These are phyloP conservation scores for Globisporangium iwayamae DNA, from an alignment of 352 stramenopile genomes.

Conservation along the genomic window DNA sequence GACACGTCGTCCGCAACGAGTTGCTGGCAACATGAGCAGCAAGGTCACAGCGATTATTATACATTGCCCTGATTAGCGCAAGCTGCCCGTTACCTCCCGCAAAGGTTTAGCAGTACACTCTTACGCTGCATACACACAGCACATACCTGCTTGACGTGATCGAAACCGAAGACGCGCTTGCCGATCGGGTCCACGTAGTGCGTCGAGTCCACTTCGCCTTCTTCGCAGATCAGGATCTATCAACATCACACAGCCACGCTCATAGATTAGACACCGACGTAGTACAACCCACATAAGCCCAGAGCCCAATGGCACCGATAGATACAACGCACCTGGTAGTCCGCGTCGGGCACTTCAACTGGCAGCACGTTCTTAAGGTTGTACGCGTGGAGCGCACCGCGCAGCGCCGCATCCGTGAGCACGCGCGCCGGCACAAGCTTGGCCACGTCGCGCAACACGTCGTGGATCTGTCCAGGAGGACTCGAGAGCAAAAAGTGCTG, in stretches of 20 bases:
- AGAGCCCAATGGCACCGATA: background rate
- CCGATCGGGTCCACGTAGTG: slow-evolving; percentile 85
- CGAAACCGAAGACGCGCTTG: slow-evolving; percentile 75
- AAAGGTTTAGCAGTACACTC: background rate
- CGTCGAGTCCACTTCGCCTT: slow-evolving; percentile 71
- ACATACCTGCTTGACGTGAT: slow-evolving; percentile 78
- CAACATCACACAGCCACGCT: background rate
- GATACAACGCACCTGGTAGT: slow-evolving; percentile 58
- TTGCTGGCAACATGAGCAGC: slow-evolving; percentile 14
- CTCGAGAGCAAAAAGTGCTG: slow-evolving; percentile 89
- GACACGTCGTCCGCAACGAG: slow-evolving; percentile 49
- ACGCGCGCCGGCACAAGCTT: slow-evolving; percentile 76
- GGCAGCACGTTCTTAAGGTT: slow-evolving; percentile 71
- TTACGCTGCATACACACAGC: background rate
- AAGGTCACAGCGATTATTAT: no score
- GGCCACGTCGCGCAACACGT: slow-evolving; percentile 80
- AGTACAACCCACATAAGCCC: no score
- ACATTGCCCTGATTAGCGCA: no score
- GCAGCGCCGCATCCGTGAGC: slow-evolving; percentile 64
- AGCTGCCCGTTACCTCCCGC: no score
- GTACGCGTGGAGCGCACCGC: slow-evolving; percentile 73
- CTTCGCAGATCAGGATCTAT: slow-evolving; percentile 78
- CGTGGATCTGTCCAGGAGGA: slow-evolving; percentile 86
- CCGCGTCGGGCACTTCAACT: slow-evolving; percentile 62
- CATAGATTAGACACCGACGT: background rate